Conservation (phyloP, 345 rosid species). For the Boechera stricta region DNA sequence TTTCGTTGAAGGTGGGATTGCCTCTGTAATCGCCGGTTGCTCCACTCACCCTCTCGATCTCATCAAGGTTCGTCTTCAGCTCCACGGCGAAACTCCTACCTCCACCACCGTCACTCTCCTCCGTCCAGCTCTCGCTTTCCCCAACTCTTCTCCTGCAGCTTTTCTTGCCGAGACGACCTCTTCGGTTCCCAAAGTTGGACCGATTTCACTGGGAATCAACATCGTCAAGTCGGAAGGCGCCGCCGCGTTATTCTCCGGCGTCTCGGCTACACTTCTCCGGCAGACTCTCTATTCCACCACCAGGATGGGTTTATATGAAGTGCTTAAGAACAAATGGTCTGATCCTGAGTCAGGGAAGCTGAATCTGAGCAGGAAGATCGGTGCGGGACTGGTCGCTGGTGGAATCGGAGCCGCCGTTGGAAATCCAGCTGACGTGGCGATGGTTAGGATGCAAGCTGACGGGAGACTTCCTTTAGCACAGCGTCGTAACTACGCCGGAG, state of each 20-base stretch:
- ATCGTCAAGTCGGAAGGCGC: constrained; percentile 63
- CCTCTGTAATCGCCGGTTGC: constrained; percentile 78
- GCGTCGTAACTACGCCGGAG: constrained; percentile 74
- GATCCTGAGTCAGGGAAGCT: constrained; percentile 52
- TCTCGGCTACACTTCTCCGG: constrained; percentile 84
- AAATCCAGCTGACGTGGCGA: constrained; percentile 85
- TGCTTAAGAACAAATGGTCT: constrained; percentile 70
- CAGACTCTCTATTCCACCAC: constrained; percentile 85
- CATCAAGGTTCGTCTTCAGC: constrained; percentile 84
- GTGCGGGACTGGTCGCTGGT: constrained; percentile 68
- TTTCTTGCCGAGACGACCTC: constrained; percentile 15
- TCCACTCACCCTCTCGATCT: constrained; percentile 89
- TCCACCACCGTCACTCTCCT: constrained; percentile 42
- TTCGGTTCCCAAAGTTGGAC: constrained; percentile 30
- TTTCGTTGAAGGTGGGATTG: constrained; percentile 77
- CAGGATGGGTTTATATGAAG: constrained; percentile 81
- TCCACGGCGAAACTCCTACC: constrained; percentile 68
- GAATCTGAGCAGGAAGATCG: constrained; percentile 54
- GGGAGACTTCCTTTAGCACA: constrained; percentile 66
- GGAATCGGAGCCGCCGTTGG: constrained; percentile 80
- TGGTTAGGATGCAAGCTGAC: constrained; percentile 92
- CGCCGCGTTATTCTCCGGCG: constrained; percentile 70
- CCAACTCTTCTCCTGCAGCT: constrained; percentile 47
- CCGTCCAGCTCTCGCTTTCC: constrained; percentile 65
- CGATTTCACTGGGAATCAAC: constrained; percentile 51